These are phyloP conservation scores for Pyricularia pennisetigena DNA, from an alignment of 2,329 filamentous ascomycete species.

Conservation along the genomic window DNA sequence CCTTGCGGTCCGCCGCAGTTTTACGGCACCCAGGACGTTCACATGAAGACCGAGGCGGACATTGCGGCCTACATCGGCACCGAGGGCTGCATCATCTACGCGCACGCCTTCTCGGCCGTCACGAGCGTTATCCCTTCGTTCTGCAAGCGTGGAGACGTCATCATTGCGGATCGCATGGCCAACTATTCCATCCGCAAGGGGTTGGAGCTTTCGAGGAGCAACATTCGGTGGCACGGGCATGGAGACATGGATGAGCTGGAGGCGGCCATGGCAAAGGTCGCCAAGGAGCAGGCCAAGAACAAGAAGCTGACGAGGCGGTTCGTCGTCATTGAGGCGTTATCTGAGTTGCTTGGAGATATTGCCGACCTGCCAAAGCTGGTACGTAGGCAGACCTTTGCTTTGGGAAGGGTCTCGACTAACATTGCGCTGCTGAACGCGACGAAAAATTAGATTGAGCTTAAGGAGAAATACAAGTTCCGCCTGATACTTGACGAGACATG, in stretches of 20 bases:
- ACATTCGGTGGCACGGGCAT: slow-evolving; percentile 88
- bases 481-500: slow-evolving; percentile 95
- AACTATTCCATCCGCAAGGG: slow-evolving; percentile 94
- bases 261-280: slow-evolving; percentile 71
- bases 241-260: slow-evolving; percentile 94
- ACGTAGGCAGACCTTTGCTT: slow-evolving; percentile 10
- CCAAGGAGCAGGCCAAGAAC: slow-evolving; percentile 73
- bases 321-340: slow-evolving; percentile 91
- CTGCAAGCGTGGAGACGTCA: slow-evolving; percentile 93
- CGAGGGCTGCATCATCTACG: slow-evolving; percentile 86
- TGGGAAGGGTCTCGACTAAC: background rate
- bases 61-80: slow-evolving; percentile 85
- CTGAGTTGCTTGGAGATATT: slow-evolving; percentile 81
- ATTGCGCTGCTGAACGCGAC: background rate
- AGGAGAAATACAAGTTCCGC: slow-evolving; percentile 95
- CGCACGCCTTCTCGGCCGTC: slow-evolving; percentile 92
- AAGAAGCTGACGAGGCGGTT: slow-evolving; percentile 88
- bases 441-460: slow-evolving; percentile 68
- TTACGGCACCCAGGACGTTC: slow-evolving; percentile 96
- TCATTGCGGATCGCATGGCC: slow-evolving; percentile 86
- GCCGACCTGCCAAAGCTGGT: slow-evolving; percentile 79
- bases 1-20: slow-evolving; percentile 96
- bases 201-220: slow-evolving; percentile 84
- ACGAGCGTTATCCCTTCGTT: slow-evolving; percentile 96
- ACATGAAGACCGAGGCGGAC: slow-evolving; percentile 93